These are phyloP conservation scores for Plectosphaerella plurivora DNA, from an alignment of 2,329 filamentous ascomycete genomes.

Conservation along the genomic window DNA sequence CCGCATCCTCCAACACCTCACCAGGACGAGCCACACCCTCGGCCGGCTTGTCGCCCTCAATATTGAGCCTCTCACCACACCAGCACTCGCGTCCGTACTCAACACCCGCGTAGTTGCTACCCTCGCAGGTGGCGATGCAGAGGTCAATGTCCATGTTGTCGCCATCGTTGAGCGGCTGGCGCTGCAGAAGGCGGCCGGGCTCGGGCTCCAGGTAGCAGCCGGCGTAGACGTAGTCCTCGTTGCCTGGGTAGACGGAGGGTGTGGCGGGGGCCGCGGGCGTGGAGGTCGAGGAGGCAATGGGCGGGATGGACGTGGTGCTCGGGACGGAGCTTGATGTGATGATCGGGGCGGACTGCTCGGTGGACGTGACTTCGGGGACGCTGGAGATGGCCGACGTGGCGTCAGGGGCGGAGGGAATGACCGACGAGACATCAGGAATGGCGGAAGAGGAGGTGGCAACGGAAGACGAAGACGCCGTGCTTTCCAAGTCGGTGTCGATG, in stretches of 20 bases:
- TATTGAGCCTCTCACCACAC: constrained; percentile 18
- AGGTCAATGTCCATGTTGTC: constrained; percentile 12
- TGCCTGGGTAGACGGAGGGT: constrained; percentile 22
- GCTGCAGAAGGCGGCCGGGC: constrained; percentile 22
- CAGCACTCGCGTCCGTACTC: constrained; percentile 16
- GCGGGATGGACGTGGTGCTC: neutral
- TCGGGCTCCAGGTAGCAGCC: constrained; percentile 28
- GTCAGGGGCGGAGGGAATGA: neutral
- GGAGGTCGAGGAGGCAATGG: neutral
- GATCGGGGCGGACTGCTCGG: neutral
- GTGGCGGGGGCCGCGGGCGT: constrained; percentile 15
- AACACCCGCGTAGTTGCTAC: constrained; percentile 12
- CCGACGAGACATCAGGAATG: too few species aligned
- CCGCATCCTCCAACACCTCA: constrained; percentile 7
- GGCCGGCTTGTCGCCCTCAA: constrained; percentile 9
- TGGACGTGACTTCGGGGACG: neutral
- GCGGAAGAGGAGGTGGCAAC: neutral
- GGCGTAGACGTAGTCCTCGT: constrained; percentile 31
- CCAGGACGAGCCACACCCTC: constrained; percentile 7
- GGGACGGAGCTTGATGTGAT: neutral
- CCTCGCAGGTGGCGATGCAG: constrained; percentile 12
- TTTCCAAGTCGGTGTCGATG: constrained; percentile 6
- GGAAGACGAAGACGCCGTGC: neutral
- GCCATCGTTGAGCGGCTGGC: constrained; percentile 22
- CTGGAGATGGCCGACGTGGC: neutral